Evolutionary conservation across 208 protist species (phyloP).

Genomic region (Leishmania martiniquensis): DNA sequence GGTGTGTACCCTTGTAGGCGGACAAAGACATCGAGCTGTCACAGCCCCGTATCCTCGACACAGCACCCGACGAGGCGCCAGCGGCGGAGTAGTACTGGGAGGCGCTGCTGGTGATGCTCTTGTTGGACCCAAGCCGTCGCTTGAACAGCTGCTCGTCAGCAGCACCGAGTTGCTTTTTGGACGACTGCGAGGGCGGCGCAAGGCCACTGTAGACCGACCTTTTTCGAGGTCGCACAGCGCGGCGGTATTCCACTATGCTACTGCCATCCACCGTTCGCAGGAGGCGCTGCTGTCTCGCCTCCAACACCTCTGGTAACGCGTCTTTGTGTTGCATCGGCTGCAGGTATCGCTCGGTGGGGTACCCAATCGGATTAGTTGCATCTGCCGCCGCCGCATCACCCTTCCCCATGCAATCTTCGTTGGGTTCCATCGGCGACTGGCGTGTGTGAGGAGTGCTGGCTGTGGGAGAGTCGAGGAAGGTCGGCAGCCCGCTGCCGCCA

Average conservation of each 20-base stretch:
- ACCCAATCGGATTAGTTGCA: neutral
- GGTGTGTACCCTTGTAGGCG: neutral
- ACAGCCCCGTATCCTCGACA: neutral
- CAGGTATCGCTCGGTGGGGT: neutral
- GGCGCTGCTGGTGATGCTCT: neutral
- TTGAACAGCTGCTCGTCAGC: slow-evolving; percentile 17
- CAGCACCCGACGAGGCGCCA: neutral
- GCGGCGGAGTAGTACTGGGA: neutral
- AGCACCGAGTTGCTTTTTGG: slow-evolving; percentile 7
- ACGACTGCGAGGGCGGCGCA: slow-evolving; percentile 16
- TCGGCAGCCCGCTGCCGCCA: neutral
- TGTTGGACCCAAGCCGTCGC: neutral
- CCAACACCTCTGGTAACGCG: neutral
- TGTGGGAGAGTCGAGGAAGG: neutral
- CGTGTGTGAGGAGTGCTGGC: neutral
- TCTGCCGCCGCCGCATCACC: no score
- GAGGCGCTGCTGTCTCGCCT: slow-evolving; percentile 1
- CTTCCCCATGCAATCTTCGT: neutral
- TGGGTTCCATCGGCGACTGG: neutral
- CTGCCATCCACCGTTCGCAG: slow-evolving; percentile 5
- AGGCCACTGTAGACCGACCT: slow-evolving; percentile 6
- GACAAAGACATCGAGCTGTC: neutral
- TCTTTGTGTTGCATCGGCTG: slow-evolving; percentile 8
- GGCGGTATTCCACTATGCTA: neutral
- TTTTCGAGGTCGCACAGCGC: neutral